A percentile compares a stretch with the other conserved stretches of the same genome.
Evolutionary conservation across 164 flowering plant species (phyloP).

Genomic region (Aristolochia californica): DNA sequence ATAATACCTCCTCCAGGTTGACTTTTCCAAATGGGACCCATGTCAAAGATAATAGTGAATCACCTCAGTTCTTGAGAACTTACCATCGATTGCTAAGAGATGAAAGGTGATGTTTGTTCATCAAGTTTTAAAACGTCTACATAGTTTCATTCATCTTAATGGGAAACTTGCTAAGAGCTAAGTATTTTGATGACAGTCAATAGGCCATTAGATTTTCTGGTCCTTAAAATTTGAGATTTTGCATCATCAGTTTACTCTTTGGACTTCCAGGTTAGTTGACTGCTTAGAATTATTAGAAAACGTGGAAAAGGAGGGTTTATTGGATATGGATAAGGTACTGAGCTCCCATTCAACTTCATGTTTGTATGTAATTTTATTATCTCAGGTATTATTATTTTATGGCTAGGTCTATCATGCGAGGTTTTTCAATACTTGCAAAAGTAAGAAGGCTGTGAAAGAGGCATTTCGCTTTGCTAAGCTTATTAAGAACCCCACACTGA

Average conservation of each 20-base stretch:
- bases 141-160: background rate
- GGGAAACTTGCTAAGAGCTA: background rate
- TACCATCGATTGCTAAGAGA: slow-evolving; percentile 51
- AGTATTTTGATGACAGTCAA: background rate
- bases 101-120: slow-evolving; percentile 40
- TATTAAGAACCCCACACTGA: slow-evolving; percentile 65
- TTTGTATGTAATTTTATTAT: background rate
- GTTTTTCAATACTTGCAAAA: slow-evolving; percentile 58
- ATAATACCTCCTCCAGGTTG: slow-evolving; percentile 4
- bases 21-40: slow-evolving; percentile 23
- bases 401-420: slow-evolving; percentile 68
- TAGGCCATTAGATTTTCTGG: background rate
- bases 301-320: slow-evolving; percentile 47
- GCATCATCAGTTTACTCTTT: background rate
- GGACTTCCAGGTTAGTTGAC: slow-evolving; percentile 47
- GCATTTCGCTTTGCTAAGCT: slow-evolving; percentile 69
- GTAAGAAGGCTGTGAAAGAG: slow-evolving; percentile 62
- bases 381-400: slow-evolving; percentile 3
- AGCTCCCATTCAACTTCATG: background rate
- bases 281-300: slow-evolving; percentile 68
- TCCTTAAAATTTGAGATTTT: background rate
- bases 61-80: slow-evolving; percentile 22
- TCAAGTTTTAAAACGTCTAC: background rate
- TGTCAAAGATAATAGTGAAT: slow-evolving; percentile 13
- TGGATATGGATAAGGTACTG: slow-evolving; percentile 76